Conservation (phyloP, 352 stramenopile genomes). For the Aphanomyces stellatus region DNA sequence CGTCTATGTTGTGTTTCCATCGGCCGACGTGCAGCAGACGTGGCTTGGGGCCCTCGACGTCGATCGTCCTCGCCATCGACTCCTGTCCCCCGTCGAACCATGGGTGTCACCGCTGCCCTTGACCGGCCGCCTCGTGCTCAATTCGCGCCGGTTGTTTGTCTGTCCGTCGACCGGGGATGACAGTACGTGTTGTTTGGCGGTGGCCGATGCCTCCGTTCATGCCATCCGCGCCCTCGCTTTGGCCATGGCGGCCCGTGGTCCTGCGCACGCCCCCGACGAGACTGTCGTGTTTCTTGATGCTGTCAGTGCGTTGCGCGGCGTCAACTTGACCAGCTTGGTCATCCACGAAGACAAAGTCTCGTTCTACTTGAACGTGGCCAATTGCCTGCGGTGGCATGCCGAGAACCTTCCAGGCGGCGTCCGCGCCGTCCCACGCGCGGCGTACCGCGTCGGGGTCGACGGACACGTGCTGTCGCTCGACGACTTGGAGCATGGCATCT, state of each 20-base stretch:
- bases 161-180: constrained; percentile 23
- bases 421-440: constrained; percentile 39
- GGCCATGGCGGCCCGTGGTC: neutral
- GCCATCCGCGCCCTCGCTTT: neutral
- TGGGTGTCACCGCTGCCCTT: too few species aligned
- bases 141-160: constrained; percentile 54
- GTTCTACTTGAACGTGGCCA: constrained; percentile 79
- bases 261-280: neutral
- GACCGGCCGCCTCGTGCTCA: too few species aligned
- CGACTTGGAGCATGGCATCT: constrained; percentile 66
- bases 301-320: constrained; percentile 41
- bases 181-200: too few species aligned
- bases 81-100: constrained; percentile 23
- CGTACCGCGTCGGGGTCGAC: constrained; percentile 42
- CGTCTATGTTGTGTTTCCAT: neutral
- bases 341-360: constrained; percentile 57
- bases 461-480: constrained; percentile 42
- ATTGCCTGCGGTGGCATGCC: constrained; percentile 60
- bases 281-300: constrained; percentile 61
- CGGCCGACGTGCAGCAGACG: neutral
- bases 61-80: too few species aligned
- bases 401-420: constrained; percentile 60
- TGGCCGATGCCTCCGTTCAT: neutral
- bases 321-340: constrained; percentile 40
- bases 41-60: neutral